Evolutionary conservation across 352 stramenopile species (phyloP).

Genomic region (Phytophthora vignae): DNA sequence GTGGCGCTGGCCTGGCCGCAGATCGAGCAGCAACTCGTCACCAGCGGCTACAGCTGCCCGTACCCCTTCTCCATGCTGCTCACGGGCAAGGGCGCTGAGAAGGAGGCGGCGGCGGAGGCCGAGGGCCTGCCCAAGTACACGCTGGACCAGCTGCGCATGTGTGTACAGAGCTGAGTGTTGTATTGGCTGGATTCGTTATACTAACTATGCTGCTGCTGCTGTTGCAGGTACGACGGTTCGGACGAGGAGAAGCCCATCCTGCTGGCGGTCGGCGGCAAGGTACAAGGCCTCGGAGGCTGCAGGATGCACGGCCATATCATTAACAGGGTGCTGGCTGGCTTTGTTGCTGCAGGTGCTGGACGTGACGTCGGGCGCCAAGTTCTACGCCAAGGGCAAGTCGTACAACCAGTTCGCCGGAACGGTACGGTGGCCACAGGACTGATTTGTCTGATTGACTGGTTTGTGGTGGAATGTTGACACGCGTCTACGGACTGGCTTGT

Average conservation of each 20-base stretch:
- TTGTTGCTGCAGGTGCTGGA: slow-evolving; percentile 61
- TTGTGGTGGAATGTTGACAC: slow-evolving; percentile 11
- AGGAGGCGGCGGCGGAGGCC: slow-evolving; percentile 25
- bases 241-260: slow-evolving; percentile 74
- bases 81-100: slow-evolving; percentile 28
- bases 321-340: slow-evolving; percentile 7
- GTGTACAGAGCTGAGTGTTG: slow-evolving; percentile 3
- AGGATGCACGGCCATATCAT: neutral
- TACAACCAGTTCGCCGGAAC: slow-evolving; percentile 83
- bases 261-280: slow-evolving; percentile 75
- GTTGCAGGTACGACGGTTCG: slow-evolving; percentile 66
- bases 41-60: slow-evolving; percentile 62
- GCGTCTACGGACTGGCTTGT: neutral
- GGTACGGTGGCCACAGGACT: slow-evolving; percentile 31
- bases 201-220: slow-evolving; percentile 6
- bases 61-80: slow-evolving; percentile 72
- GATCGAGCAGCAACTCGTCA: slow-evolving; percentile 73
- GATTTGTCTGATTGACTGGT: slow-evolving; percentile 4
- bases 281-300: slow-evolving; percentile 24
- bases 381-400: slow-evolving; percentile 76
- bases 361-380: slow-evolving; percentile 74
- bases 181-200: slow-evolving; percentile 2
- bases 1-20: slow-evolving; percentile 74
- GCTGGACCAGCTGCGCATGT: slow-evolving; percentile 70
- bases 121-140: slow-evolving; percentile 63